Evolutionary conservation across 2,329 filamentous ascomycete species (phyloP), one percentile per base, ranked within the genome.

Genomic region (Neurospora sp.): DNA sequence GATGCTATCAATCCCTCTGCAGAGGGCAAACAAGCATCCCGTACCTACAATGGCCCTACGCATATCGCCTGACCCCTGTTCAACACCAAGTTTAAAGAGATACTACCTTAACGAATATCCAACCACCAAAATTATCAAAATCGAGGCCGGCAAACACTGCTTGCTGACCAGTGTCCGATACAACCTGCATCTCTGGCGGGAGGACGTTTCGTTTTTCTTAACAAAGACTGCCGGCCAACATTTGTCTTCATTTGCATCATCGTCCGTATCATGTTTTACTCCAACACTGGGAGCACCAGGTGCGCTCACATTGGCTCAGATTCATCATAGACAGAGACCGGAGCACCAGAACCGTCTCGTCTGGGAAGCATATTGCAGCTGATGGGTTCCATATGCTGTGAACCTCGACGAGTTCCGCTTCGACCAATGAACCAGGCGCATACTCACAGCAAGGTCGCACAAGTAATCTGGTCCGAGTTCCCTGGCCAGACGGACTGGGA

Each of bases 381-480:
- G 68, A 71, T 69, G 71, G 38, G 67, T 70, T 70, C 70, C 33
- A 69, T 68, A 70, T 75, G 73, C 46, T 67, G 73, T 76, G 74
- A 71, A 71, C 71, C 71, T 71, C 52, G 67, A 72, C 33, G 68
- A 42, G 66, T 58, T 69, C 73, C 69, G 68, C 70, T 39, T 52
- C 38, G 58, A 68, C 46, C 74, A 74, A 76, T 76, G 71, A 74
- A 67, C 17, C 36, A 43, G 19, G 36, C 46, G 43, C 58, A 66
- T 66, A 66, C 42, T 52, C 11, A 43, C 17, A 66, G 15, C 70
- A 46, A 52, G 66, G 74, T 76, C 33, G 39, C 69, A 75, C 75
- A 71, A 67, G 17, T 69, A 75, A 75, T 73, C 72, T 75, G 70
- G 23, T 39, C 38, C 69, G 69, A 73, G 68, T 72, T 71, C 66